Evolutionary conservation across 495 filamentous ascomycete genomes (phyloP).

Genomic region (Aspergillus taichungensis): DNA sequence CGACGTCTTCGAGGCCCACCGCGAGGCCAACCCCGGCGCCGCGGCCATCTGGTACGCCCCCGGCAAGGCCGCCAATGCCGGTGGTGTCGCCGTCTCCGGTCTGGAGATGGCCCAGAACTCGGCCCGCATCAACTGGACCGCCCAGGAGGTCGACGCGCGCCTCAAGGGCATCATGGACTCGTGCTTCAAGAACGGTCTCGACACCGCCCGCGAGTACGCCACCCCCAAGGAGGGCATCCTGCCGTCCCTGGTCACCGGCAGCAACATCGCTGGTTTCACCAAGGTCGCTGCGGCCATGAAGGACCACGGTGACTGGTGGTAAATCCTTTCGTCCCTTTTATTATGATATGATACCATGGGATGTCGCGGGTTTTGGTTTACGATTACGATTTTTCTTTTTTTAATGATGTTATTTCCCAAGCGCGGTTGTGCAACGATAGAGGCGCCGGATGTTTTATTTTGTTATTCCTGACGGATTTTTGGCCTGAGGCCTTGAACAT

Average conservation of each 20-base stretch:
- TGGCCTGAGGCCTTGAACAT: no score
- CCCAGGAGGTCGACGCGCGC: slow-evolving; percentile 84
- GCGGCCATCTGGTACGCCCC: slow-evolving; percentile 90
- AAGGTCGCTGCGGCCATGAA: slow-evolving; percentile 95
- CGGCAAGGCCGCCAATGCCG: slow-evolving; percentile 89
- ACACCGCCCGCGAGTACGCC: slow-evolving; percentile 83
- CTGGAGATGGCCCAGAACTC: slow-evolving; percentile 99
- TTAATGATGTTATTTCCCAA: slow-evolving; percentile 18
- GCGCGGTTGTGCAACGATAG: slow-evolving; percentile 23
- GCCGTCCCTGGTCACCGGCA: slow-evolving; percentile 82
- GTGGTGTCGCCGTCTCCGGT: slow-evolving; percentile 94
- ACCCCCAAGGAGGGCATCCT: slow-evolving; percentile 69
- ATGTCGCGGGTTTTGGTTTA: slow-evolving; percentile 4
- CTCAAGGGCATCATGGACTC: slow-evolving; percentile 91
- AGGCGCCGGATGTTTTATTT: slow-evolving; percentile 30
- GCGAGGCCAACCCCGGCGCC: slow-evolving; percentile 56
- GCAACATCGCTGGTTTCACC: slow-evolving; percentile 94
- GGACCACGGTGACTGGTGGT: slow-evolving; percentile 98
- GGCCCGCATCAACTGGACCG: slow-evolving; percentile 71
- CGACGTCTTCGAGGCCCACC: slow-evolving; percentile 78
- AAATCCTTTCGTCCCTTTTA: slow-evolving; percentile 13
- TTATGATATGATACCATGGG: slow-evolving; percentile 6
- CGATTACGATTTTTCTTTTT: slow-evolving; percentile 17
- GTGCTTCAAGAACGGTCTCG: slow-evolving; percentile 85
- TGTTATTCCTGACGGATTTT: not conserved